Evolutionary conservation across 2,329 filamentous ascomycete species (phyloP).

Genomic region (Myriosclerotinia curreyana): DNA sequence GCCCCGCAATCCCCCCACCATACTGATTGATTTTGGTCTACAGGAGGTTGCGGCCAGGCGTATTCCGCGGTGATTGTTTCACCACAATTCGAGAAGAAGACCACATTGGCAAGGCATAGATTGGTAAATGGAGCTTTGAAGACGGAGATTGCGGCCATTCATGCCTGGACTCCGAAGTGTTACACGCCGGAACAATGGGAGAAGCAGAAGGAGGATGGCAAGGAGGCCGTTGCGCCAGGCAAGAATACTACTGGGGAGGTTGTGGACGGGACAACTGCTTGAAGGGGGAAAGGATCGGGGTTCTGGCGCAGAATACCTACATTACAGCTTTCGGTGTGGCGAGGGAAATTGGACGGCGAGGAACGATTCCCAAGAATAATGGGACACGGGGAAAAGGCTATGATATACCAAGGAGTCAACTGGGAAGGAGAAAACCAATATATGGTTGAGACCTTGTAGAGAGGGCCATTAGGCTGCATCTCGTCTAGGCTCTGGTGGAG

Average conservation of each 20-base stretch:
- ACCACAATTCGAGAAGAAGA: conserved; percentile 56
- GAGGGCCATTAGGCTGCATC: not conserved
- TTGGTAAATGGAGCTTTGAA: conserved; percentile 66
- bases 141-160: conserved; percentile 68
- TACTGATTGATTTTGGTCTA: conserved; percentile 16
- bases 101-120: conserved; percentile 63
- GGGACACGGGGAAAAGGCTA: not conserved
- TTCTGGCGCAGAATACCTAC: conserved; percentile 8
- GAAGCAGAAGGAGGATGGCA: conserved; percentile 50
- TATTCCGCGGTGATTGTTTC: conserved; percentile 68
- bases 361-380: not conserved
- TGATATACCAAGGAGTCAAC: conserved; percentile 6
- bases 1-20: conserved; percentile 24
- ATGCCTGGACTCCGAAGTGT: conserved; percentile 75
- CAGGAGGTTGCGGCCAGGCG: conserved; percentile 69
- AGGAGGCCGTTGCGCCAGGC: conserved; percentile 33
- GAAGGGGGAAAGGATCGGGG: conserved; percentile 22
- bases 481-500: not conserved
- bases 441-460: conserved; percentile 3
- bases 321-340: conserved; percentile 6
- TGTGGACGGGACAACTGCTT: conserved; percentile 37
- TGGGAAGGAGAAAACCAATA: not conserved
- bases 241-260: conserved; percentile 38
- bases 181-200: conserved; percentile 73
- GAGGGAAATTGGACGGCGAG: not conserved